Evolutionary conservation across 768 basidiomycete species (phyloP).

Genomic region (Calocybe indica): DNA sequence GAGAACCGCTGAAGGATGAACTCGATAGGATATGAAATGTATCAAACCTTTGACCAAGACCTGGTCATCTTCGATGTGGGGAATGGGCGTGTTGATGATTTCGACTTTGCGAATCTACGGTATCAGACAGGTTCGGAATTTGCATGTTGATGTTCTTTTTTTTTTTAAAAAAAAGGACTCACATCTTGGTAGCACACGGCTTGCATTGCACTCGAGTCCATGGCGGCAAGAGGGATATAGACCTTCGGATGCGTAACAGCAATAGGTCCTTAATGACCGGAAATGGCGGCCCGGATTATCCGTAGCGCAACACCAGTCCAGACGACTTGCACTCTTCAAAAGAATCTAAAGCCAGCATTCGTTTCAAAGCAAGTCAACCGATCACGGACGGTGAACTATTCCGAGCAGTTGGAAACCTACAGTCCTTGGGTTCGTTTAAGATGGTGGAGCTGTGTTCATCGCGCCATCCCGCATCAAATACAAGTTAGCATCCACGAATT

Average conservation of each 20-base stretch:
- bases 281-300: too few species aligned
- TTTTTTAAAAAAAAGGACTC: slow-evolving; percentile 11
- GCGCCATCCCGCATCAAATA: too few species aligned
- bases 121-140: neutral
- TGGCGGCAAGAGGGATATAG: neutral
- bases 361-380: too few species aligned
- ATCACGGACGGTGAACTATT: too few species aligned
- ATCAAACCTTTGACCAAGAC: slow-evolving; percentile 52
- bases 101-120: slow-evolving; percentile 43
- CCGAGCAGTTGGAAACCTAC: too few species aligned
- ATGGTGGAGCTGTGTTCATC: too few species aligned
- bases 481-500: too few species aligned
- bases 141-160: neutral
- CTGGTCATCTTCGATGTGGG: slow-evolving; percentile 46
- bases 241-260: neutral
- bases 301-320: too few species aligned
- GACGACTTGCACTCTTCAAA: too few species aligned
- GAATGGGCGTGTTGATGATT: slow-evolving; percentile 45
- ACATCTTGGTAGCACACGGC: slow-evolving; percentile 71
- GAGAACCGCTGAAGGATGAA: slow-evolving; percentile 5
- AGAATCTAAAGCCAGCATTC: too few species aligned
- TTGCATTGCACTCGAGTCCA: slow-evolving; percentile 45
- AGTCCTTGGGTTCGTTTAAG: too few species aligned
- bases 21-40: neutral
- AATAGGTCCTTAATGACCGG: too few species aligned